Conservation (phyloP, 139 green algal genomes). For the Haematococcus lacustris region DNA sequence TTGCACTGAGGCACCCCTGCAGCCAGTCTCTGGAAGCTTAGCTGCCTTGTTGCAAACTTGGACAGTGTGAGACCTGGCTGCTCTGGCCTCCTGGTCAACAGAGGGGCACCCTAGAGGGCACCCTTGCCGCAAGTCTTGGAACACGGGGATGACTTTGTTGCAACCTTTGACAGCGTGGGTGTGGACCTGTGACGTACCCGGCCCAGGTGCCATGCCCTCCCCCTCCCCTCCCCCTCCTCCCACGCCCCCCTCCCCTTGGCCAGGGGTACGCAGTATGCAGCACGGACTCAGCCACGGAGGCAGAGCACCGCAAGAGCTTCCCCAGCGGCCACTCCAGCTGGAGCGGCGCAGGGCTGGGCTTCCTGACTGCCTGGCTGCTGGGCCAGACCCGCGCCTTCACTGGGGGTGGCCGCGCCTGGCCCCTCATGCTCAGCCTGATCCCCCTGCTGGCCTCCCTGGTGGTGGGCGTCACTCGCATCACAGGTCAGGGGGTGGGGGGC, state of each 20-base stretch:
- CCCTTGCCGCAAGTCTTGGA: no score
- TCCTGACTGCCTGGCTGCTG: slow-evolving; percentile 44
- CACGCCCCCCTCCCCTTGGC: background rate
- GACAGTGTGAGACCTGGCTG: no score
- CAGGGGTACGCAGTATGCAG: slow-evolving; percentile 31
- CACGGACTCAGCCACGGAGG: slow-evolving; percentile 11
- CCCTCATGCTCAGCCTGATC: slow-evolving; percentile 25
- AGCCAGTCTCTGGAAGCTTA: no score
- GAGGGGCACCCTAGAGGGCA: no score
- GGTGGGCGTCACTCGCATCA: slow-evolving; percentile 34
- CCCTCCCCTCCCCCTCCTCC: no score
- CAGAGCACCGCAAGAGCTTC: slow-evolving; percentile 58
- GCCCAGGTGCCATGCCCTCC: no score
- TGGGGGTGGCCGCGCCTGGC: slow-evolving; percentile 17
- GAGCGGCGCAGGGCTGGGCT: slow-evolving; percentile 51
- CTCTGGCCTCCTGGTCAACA: no score
- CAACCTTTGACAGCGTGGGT: no score
- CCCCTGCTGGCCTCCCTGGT: slow-evolving; percentile 32
- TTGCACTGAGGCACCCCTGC: no score
- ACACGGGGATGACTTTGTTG: no score
- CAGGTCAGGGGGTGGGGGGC: background rate
- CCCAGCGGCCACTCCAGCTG: slow-evolving; percentile 56
- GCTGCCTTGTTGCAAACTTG: no score
- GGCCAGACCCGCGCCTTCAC: slow-evolving; percentile 43
- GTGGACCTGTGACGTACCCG: no score